Evolutionary conservation across 352 stramenopile genomes (phyloP), one percentile per base, ranked within the genome.

Genomic region (Pythium vanterpoolii): DNA sequence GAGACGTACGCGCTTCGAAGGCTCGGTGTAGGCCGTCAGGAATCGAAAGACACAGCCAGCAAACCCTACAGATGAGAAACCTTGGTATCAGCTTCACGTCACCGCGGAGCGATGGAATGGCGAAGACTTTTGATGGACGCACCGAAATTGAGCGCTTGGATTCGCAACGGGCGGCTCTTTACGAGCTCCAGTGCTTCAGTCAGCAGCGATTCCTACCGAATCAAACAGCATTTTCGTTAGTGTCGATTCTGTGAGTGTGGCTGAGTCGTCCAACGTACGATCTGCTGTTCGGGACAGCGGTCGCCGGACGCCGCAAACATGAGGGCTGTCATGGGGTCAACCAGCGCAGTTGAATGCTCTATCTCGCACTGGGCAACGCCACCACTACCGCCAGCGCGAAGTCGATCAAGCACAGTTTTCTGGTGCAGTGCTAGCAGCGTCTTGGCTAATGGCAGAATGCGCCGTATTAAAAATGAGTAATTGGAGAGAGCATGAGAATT

Each of bases 241-340:
- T 28, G 14, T 6, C 11, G 31, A 36, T 0, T 10, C 40, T 53
- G 34, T 19, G 8, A 27, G n/a, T n/a, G 38, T 19, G 6, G n/a
- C 1, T 16, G n/a, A 46, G 13, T 3, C 21, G n/a, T 28, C 36
- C 24, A 24, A 28, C 64, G 30, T 59, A 93, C 83, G 36, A 89
- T 50, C 18, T 89, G 82, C 19, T 62, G 45, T 45, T 89, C 77
- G 3, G 80, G 77, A 23, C 80, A 90, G 27, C 83, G 73, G 23
- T 89, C 72, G 21, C 70, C 74, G 0, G 80, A 83, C 7, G 70
- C 69, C 4, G 75, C 82, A 50, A 79, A 89, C 75, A 86, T 74
- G 34, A 93, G 76, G 16, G 76, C 77, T 1, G 74, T 72, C 51
- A 90, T 69, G 16, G 83, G 80, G 23, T 93, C 79, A 23, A 80